phyloP scores from a whole-genome alignment of 1,284 basidiomycete species.

The Pterulicium gracile region DNA sequence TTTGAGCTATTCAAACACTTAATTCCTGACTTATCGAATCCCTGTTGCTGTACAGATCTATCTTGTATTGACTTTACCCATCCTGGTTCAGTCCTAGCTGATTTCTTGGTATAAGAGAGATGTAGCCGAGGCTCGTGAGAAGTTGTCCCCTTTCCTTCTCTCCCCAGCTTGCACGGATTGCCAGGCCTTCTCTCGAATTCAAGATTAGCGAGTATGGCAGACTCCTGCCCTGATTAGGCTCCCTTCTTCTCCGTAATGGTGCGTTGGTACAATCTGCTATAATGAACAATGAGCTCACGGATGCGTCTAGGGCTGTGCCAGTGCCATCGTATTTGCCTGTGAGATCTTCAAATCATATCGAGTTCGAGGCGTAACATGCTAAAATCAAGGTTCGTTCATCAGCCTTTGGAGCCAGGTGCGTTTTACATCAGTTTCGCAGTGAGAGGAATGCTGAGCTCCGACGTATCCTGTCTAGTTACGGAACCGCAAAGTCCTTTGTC shows the following conservation, averaged over 20 bases:
- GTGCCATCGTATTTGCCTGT: not conserved
- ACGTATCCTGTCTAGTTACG: not conserved
- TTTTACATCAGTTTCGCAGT: not conserved
- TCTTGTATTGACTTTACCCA: too few relatives aligned
- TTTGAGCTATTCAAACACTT: too few relatives aligned
- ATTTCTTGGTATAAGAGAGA: too few relatives aligned
- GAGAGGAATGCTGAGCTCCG: not conserved
- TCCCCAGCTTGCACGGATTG: too few relatives aligned
- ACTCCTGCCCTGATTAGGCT: conserved; percentile 1
- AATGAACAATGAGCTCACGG: not conserved
- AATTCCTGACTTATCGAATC: too few relatives aligned
- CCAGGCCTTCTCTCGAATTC: not conserved
- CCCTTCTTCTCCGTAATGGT: conserved; percentile 1
- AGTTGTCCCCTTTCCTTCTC: too few relatives aligned
- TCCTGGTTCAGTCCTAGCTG: too few relatives aligned
- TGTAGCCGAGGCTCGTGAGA: too few relatives aligned
- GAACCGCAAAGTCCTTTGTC: not conserved
- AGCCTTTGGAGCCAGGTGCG: not conserved
- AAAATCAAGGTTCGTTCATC: not conserved
- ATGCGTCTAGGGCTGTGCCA: not conserved
- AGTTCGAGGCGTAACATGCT: too few relatives aligned
- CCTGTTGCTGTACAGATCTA: too few relatives aligned
- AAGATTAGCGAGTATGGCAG: conserved; percentile 4
- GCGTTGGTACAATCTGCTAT: not conserved
- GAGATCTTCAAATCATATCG: not conserved